Evolutionary conservation across 192 early-diverging fungal species (phyloP).

Genomic region (Geranomyces variabilis): DNA sequence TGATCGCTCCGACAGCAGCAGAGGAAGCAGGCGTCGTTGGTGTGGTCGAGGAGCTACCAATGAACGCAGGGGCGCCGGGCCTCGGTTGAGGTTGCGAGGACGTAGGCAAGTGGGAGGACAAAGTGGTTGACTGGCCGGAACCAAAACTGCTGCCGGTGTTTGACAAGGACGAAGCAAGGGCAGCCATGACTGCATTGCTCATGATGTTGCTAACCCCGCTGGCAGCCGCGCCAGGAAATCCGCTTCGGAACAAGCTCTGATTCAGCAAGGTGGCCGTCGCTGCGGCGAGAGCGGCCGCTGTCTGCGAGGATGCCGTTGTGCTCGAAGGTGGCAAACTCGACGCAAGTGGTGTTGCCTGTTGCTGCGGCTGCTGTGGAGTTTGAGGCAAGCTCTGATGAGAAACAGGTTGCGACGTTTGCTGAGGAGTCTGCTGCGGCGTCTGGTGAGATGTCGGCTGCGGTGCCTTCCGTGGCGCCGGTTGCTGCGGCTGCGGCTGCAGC

Average conservation of each 20-base stretch:
- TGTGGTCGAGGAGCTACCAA: background rate
- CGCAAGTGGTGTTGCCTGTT: background rate
- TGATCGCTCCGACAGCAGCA: background rate
- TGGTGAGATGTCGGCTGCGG: no score
- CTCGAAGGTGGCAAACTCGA: background rate
- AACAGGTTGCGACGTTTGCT: no score
- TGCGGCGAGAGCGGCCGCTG: background rate
- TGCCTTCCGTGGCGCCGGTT: no score
- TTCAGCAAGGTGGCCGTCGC: constrained; percentile 6
- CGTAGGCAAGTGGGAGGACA: background rate
- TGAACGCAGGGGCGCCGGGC: background rate
- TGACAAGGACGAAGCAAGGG: background rate
- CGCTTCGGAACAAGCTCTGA: constrained; percentile 9
- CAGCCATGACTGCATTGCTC: constrained; percentile 3
- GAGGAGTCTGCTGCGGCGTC: no score
- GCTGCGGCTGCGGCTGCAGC: no score
- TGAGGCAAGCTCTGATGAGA: background rate
- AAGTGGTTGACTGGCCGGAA: background rate
- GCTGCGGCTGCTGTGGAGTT: constrained; percentile 3
- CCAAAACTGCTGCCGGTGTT: background rate
- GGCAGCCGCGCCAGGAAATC: constrained; percentile 11
- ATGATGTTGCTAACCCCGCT: background rate
- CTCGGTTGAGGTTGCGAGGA: background rate
- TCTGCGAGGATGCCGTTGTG: background rate
- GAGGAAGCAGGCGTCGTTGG: background rate